A percentile compares a stretch with the other conserved stretches of the same genome.
Conservation (phyloP, 805 yeast species). For the Zygosaccharomyces gambellarensis region DNA sequence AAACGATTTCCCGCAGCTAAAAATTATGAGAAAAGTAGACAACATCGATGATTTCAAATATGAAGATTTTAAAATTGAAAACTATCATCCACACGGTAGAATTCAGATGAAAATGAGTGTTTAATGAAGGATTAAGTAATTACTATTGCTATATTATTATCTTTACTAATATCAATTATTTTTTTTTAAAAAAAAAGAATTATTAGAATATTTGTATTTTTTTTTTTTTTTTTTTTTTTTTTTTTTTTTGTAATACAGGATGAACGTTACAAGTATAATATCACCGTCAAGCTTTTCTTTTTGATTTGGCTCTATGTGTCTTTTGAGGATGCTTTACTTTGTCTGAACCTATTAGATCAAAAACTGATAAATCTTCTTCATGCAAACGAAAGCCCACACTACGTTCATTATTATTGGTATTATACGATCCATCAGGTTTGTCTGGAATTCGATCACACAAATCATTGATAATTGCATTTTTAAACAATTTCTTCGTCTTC, state of each 20-base stretch:
- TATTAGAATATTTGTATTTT: not conserved
- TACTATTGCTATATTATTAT: not conserved
- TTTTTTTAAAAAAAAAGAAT: not conserved
- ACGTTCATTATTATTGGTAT: constrained; percentile 3
- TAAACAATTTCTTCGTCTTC: constrained; percentile 26
- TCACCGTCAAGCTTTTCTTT: constrained; percentile 2
- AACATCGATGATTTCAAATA: constrained; percentile 81
- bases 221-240: not conserved
- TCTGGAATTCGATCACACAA: constrained; percentile 20
- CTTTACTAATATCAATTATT: not conserved
- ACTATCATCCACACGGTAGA: constrained; percentile 74
- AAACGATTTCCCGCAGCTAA: constrained; percentile 70
- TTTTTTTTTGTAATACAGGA: not conserved
- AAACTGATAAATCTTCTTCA: constrained; percentile 38
- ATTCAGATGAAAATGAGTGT: constrained; percentile 98
- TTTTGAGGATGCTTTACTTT: constrained; percentile 19
- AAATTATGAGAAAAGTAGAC: constrained; percentile 59
- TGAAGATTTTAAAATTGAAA: constrained; percentile 80
- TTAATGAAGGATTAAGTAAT: constrained; percentile 30
- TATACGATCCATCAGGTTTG: constrained; percentile 9
- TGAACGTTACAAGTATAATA: constrained; percentile 1
- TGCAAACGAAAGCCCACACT: constrained; percentile 25
- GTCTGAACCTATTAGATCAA: constrained; percentile 38
- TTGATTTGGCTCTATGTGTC: constrained; percentile 24
- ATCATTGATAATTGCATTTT: constrained; percentile 31